Percentiles rank a stretch among this genome's conserved stretches.
Evolutionary conservation across 225 moss, liverwort and hornwort genomes (phyloP).

Genomic region (Pleurozium schreberi): DNA sequence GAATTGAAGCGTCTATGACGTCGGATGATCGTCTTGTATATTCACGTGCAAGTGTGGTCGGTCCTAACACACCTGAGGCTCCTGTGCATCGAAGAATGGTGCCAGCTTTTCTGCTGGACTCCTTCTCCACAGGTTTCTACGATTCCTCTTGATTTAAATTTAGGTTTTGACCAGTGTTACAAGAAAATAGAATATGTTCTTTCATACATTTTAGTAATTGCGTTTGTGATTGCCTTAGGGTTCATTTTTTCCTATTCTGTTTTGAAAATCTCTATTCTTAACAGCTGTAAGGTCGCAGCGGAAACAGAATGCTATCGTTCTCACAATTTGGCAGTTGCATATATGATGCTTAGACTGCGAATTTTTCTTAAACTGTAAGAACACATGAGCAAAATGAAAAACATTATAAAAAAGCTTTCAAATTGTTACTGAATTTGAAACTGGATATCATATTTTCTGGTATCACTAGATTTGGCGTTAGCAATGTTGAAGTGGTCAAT

Average conservation of each 20-base stretch:
- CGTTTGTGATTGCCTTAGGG: neutral
- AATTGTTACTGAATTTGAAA: neutral
- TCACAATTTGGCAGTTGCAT: neutral
- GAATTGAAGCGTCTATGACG: neutral
- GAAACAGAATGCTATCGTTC: neutral
- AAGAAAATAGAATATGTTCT: neutral
- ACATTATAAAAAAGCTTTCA: neutral
- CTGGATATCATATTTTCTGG: neutral
- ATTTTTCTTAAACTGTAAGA: neutral
- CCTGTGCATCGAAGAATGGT: neutral
- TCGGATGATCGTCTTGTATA: neutral
- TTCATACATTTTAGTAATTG: neutral
- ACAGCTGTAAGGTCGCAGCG: neutral
- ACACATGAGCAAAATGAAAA: neutral
- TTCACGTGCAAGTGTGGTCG: neutral
- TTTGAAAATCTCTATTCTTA: neutral
- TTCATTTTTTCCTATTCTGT: neutral
- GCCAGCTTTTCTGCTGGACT: neutral
- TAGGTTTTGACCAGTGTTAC: neutral
- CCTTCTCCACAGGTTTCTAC: neutral
- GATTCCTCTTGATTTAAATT: neutral
- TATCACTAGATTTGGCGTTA: neutral
- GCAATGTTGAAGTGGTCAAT: neutral
- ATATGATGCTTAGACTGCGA: neutral
- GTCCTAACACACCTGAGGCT: slow-evolving; percentile 10